A percentile compares a stretch with the other conserved stretches of the same genome.
Evolutionary conservation across 1,139 yeast species (phyloP).

Genomic region (Eremothecium cymbalariae): DNA sequence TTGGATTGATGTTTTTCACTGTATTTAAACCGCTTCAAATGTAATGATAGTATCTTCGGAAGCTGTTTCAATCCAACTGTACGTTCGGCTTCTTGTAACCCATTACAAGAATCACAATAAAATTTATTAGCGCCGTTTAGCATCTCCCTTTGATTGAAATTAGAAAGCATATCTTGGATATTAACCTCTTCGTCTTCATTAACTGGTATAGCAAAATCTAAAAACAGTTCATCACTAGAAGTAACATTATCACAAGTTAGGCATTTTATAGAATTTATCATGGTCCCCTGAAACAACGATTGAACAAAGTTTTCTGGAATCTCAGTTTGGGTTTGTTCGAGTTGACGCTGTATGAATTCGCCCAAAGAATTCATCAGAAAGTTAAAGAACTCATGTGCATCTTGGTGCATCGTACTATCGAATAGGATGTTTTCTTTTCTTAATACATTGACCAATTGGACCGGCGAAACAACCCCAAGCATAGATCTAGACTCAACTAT

Average conservation of each 20-base stretch:
- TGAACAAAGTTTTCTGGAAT: slow-evolving; percentile 48
- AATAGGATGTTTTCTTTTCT: slow-evolving; percentile 79
- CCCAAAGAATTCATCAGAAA: slow-evolving; percentile 75
- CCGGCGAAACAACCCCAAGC: slow-evolving; percentile 82
- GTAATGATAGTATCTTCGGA: slow-evolving; percentile 74
- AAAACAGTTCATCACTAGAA: slow-evolving; percentile 72
- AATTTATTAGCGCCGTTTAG: slow-evolving; percentile 83
- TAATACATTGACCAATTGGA: slow-evolving; percentile 59
- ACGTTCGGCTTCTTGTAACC: slow-evolving; percentile 90
- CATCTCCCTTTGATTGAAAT: slow-evolving; percentile 80
- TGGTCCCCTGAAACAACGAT: slow-evolving; percentile 71
- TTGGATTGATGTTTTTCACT: slow-evolving; percentile 74
- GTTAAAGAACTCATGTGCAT: slow-evolving; percentile 93
- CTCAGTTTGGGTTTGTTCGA: slow-evolving; percentile 8
- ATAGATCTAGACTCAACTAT: slow-evolving; percentile 64
- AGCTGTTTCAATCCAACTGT: slow-evolving; percentile 73
- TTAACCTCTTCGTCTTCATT: slow-evolving; percentile 56
- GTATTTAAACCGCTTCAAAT: slow-evolving; percentile 85
- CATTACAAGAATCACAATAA: slow-evolving; percentile 83
- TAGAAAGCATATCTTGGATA: slow-evolving; percentile 64
- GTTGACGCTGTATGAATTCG: slow-evolving; percentile 43
- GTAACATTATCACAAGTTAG: slow-evolving; percentile 84
- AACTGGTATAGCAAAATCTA: slow-evolving; percentile 81
- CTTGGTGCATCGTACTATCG: slow-evolving; percentile 92
- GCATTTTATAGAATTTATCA: slow-evolving; percentile 85